Evolutionary conservation across 2,329 filamentous ascomycete species (phyloP).

Genomic region (Calonectria fujianensis): DNA sequence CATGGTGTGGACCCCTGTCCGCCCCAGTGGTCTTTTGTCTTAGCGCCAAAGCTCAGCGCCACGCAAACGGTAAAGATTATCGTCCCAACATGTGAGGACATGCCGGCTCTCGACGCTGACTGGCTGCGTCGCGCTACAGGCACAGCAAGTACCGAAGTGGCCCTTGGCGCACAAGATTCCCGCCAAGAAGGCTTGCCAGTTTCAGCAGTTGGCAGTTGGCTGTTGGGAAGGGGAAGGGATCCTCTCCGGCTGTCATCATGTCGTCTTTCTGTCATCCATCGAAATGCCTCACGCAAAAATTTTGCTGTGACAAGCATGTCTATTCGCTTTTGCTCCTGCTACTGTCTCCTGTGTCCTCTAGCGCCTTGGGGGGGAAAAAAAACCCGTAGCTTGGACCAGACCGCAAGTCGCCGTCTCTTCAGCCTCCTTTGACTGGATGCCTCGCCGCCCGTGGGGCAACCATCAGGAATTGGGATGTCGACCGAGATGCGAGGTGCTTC

Average conservation of each 20-base stretch:
- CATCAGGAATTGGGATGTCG: constrained; percentile 17
- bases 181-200: background rate
- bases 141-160: constrained; percentile 7
- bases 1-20: constrained; percentile 12
- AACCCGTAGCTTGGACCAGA: background rate
- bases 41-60: constrained; percentile 9
- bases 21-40: background rate
- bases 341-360: background rate
- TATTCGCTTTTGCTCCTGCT: background rate
- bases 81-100: constrained; percentile 15
- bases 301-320: background rate
- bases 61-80: constrained; percentile 29
- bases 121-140: constrained; percentile 8
- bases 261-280: background rate
- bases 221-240: too few species aligned
- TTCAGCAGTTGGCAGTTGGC: background rate
- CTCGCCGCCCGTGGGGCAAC: constrained; percentile 2
- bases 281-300: constrained; percentile 11
- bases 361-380: background rate
- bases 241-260: background rate
- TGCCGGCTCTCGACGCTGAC: constrained; percentile 7
- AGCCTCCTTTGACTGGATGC: constrained; percentile 18
- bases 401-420: constrained; percentile 1
- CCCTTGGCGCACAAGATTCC: background rate
- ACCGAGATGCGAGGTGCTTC: constrained; percentile 28